These are phyloP conservation scores for Byssochlamys sp. DNA, from an alignment of 2,329 filamentous ascomycete genomes.

Conservation along the genomic window DNA sequence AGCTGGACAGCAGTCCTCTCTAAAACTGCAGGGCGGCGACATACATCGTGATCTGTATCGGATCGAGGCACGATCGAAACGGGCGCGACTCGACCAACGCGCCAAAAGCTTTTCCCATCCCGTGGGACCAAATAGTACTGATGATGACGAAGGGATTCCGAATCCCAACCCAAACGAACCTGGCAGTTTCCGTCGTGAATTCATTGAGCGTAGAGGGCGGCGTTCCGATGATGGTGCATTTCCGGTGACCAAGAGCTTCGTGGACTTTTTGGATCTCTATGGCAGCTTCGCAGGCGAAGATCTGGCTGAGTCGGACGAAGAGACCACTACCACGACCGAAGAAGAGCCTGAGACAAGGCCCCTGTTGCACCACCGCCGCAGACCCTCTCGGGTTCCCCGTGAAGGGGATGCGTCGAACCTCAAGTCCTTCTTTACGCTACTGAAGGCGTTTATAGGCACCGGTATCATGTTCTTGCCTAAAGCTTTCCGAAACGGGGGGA, in stretches of 20 bases:
- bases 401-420: slow-evolving; percentile 57
- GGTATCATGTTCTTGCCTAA: slow-evolving; percentile 87
- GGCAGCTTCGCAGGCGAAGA: slow-evolving; percentile 70
- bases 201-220: slow-evolving; percentile 32
- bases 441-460: slow-evolving; percentile 74
- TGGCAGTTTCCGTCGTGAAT: slow-evolving; percentile 47
- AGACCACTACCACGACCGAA: slow-evolving; percentile 38
- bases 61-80: slow-evolving; percentile 48
- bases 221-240: slow-evolving; percentile 36
- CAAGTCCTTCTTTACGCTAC: slow-evolving; percentile 67
- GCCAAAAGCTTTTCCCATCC: slow-evolving; percentile 59
- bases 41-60: slow-evolving; percentile 71
- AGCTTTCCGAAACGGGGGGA: slow-evolving; percentile 68
- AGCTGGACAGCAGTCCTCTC: slow-evolving; percentile 49
- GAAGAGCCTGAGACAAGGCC: slow-evolving; percentile 26
- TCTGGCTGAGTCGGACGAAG: slow-evolving; percentile 49
- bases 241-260: slow-evolving; percentile 59
- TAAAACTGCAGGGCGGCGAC: slow-evolving; percentile 65
- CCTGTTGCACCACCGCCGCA: slow-evolving; percentile 45
- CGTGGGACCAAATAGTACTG: slow-evolving; percentile 4
- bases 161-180: slow-evolving; percentile 39
- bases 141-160: slow-evolving; percentile 29
- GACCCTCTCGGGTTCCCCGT: slow-evolving; percentile 39
- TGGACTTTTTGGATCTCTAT: slow-evolving; percentile 67
- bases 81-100: slow-evolving; percentile 43